Evolutionary conservation across 2,329 filamentous ascomycete genomes (phyloP), one percentile per base, ranked within the genome.

Genomic region (Ceratocystis cubensis): DNA sequence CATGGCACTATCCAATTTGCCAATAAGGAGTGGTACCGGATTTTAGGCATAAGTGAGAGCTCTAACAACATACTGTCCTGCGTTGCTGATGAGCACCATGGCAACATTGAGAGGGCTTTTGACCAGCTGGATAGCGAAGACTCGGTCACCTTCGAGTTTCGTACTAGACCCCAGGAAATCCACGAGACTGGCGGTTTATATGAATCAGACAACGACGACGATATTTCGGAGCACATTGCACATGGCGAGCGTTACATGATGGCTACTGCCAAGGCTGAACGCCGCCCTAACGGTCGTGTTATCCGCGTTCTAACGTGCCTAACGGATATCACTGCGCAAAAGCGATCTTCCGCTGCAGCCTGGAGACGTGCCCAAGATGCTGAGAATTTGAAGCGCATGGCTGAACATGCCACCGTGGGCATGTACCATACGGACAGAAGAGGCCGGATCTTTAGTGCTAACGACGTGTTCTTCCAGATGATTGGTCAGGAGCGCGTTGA

Each of bases 1-100:
- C 77, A 81, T 62, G 88, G 87, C 13, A 81, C 82, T 48, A 82
- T 91, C 67, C 83, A 81, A 0, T 90, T 87, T 72, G 87, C 86
- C 68, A 91, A 91, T 71, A 82, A 88, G 63, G 84, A 85, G 7
- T 91, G 80, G 77, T 78, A 81, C 70, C 76, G 78, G 48, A 81
- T 83, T 45, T 81, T 79, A 1, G 79, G 80, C 1, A 70, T 68
- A 75, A 73, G 17, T 69, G 73, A 5, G 71, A 76, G 17, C 70
- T 70, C 2, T 69, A 72, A 7, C 70, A 75, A 53, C 5, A 75
- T 82, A 57, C 70, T 81, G 5, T 74, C 77, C 5, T 78, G 75
- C 22, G 76, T 81, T 2, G 74, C 79, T 1, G 78, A 80, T 22
- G 78, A 80, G 59, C 80, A 82, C 69, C 66, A 76, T 74, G 45